Evolutionary conservation across 2,329 filamentous ascomycete genomes (phyloP).

Genomic region (Colletotrichum sp.): DNA sequence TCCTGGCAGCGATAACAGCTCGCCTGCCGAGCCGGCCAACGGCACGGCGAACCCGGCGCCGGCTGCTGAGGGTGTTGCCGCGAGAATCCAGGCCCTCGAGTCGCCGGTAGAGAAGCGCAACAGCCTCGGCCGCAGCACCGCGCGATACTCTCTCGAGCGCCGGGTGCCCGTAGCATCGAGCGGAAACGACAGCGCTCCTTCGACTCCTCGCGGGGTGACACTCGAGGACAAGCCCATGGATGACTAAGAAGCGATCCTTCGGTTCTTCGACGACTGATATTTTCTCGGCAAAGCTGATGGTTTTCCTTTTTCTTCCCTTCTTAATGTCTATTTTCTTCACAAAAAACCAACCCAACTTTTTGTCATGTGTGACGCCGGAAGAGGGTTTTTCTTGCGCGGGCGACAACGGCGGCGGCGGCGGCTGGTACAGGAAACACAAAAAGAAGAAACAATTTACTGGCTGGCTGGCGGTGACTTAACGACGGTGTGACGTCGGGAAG

Average conservation of each 20-base stretch:
- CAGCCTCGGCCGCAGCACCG: slow-evolving; percentile 61
- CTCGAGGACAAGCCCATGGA: slow-evolving; percentile 60
- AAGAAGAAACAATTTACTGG: neutral
- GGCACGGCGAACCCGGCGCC: slow-evolving; percentile 33
- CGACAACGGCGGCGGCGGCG: neutral
- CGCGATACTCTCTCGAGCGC: slow-evolving; percentile 56
- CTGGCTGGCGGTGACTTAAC: slow-evolving; percentile 3
- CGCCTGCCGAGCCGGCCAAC: slow-evolving; percentile 46
- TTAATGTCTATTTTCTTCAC: slow-evolving; percentile 19
- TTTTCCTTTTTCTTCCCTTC: neutral
- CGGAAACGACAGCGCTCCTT: slow-evolving; percentile 23
- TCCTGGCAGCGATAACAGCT: slow-evolving; percentile 61
- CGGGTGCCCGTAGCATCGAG: slow-evolving; percentile 45
- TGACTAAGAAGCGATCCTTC: slow-evolving; percentile 38
- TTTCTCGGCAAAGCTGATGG: neutral
- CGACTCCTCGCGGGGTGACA: slow-evolving; percentile 46
- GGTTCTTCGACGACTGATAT: neutral
- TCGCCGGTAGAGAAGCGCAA: slow-evolving; percentile 64
- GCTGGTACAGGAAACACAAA: neutral
- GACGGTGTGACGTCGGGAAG: slow-evolving; percentile 15
- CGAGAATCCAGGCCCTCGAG: slow-evolving; percentile 23
- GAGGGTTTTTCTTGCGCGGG: slow-evolving; percentile 4
- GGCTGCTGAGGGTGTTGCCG: slow-evolving; percentile 12
- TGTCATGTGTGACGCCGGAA: slow-evolving; percentile 16
- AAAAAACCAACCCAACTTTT: neutral